Evolutionary conservation across 108 stramenopile genomes (phyloP), one percentile per base, ranked within the genome.

Genomic region (Stephanodiscus triporus): DNA sequence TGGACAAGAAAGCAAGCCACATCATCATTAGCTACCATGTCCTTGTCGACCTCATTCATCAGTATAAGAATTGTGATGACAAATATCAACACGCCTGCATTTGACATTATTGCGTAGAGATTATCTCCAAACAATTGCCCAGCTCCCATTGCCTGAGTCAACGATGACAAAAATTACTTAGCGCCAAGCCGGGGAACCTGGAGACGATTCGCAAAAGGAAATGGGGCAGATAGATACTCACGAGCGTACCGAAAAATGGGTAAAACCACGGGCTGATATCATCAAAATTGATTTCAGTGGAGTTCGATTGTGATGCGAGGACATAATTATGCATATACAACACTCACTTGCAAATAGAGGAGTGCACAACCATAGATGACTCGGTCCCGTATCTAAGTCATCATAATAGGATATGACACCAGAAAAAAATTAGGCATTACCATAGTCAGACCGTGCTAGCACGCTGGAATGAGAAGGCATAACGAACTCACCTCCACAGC

Each of bases 41-140:
- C 84, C 30, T 82, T 85, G 43, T 85, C 84, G 6, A 85, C 80
- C 72, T 85, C 84, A 6, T 57, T 48, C 81, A 85, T 85, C 29
- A 85, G 43, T 9, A 66, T 42, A 53, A 82, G 34, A 13, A 85
- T 68, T 16, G 81, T 66, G 23, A 77, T 64, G 6, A 81, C 55
- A 50, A 78, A 78, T n/a, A 82, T 50, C 37, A 80, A 49, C 45
- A 73, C 36, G 17, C 84, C 84, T 0, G 68, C 37, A 66, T 85
- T 85, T 29, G 70, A 73, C 72, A 77, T 85, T 22, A 77, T 22
- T 23, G 68, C 48, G 34, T 79, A 84, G 10, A 72, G 42, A n/a
- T 45, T 13, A 37, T 71, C 59, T 10, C 66, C 73, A 38, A 83
- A 79, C 29, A 72, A 26, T 80, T 84, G 84, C 9, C 78, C 74